Base-by-base conservation (phyloP, 148 eudicot genomes). In the Cornus controversa region DNA sequence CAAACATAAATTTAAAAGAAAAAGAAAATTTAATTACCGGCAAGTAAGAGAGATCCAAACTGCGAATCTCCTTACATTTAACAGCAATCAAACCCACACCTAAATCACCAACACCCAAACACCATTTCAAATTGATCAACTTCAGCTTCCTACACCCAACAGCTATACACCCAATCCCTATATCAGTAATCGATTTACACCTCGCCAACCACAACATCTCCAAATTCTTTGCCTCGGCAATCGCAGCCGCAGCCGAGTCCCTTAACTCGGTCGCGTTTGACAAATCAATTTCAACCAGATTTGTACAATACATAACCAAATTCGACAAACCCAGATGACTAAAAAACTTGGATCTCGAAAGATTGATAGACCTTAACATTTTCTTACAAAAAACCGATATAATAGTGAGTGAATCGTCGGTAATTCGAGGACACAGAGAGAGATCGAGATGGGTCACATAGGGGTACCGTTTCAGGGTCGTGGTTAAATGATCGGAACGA, bases 91-190 rank as follows among this genome's bases (percentile, higher is more conserved):
- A 88, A 8, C 80, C 98, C 79, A 95, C 92, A 20, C 98, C 98
- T 36, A 95, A 87, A 89, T 95, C 97, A 23, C 96, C 97, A 85
- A 95, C 82, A 57, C 97, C 96, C 71, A 90, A 79, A 86, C 96
- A 95, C 98, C 97, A 95, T 75, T 88, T 95, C 88, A 95, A 86
- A 67, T 88, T 82, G 67, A 95, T 72, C 69, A 83, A 47, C 86
- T 80, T 93, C 90, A 95, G 76, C 26, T 89, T 95, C 82, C 73
- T 79, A 80, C 98, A 95, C 47, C 98, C 98, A 54, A 95, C 97
- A 13, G 98, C 98, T 71, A 95, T 84, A 91, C 98, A 95, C 11
- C 97, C 97, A 71, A 95, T 87, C 75, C 98, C 98, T 36, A 95
- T 93, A 88, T 95, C 98, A 4, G 96, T 95, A n/a, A 95, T 73